Conservation (phyloP, 345 rosid genomes). For the Aquilaria sinensis region DNA sequence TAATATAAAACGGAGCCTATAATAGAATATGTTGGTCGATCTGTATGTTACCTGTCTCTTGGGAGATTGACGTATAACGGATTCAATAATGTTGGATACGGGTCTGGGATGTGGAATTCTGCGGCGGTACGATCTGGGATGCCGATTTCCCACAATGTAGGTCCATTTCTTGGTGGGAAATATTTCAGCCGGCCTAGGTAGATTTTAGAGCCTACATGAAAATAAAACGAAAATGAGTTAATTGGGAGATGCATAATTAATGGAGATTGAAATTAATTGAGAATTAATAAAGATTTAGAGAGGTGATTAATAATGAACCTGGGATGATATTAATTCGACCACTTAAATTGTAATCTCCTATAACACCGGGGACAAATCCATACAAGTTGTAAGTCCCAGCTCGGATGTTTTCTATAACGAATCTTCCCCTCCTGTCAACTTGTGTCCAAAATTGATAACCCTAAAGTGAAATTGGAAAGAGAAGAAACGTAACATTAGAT, state of each 20-base stretch:
- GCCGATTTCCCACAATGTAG: conserved; percentile 90
- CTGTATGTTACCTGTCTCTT: conserved; percentile 28
- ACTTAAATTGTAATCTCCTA: conserved; percentile 59
- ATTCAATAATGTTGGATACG: conserved; percentile 48
- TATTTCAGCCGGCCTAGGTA: conserved; percentile 39
- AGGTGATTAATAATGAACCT: conserved; percentile 30
- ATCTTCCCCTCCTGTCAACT: conserved; percentile 48
- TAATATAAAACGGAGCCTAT: too few species aligned
- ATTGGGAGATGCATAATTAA: neutral
- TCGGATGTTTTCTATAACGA: conserved; percentile 52
- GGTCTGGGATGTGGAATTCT: conserved; percentile 63
- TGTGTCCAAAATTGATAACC: conserved; percentile 86
- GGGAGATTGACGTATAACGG: conserved; percentile 17
- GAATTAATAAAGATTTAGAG: neutral
- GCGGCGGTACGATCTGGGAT: conserved; percentile 65
- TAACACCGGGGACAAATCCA: conserved; percentile 62
- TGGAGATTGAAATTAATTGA: neutral
- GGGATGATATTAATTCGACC: conserved; percentile 32
- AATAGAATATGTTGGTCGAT: neutral
- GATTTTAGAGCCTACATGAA: conserved; percentile 34
- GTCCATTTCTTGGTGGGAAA: conserved; percentile 69
- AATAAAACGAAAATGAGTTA: neutral
- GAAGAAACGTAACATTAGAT: neutral
- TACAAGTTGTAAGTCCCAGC: conserved; percentile 55
- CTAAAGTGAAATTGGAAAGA: conserved; percentile 24